Evolutionary conservation across 192 early-diverging fungal species (phyloP), one percentile per base, ranked within the genome.

Genomic region (Podila epigama): DNA sequence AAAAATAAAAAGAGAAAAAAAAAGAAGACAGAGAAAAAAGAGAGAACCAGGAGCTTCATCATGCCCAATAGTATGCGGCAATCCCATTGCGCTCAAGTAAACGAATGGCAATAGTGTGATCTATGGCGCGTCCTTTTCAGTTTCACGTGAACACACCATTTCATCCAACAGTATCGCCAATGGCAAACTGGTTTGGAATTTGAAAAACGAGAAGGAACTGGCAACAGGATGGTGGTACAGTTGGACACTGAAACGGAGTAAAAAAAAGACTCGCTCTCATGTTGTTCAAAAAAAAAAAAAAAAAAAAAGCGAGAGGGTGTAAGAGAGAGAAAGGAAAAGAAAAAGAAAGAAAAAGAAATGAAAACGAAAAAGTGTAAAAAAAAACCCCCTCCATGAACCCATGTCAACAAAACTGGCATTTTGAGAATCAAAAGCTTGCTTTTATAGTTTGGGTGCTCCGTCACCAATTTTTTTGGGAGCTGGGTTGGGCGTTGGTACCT

Each of bases 371-470:
- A 22, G 6, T 22, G 25, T 22, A 48, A 22, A 18, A 48, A 22
- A 22, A 22, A 22, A 48, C 44, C 44, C n/a, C n/a, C 44, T n/a
- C n/a, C n/a, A n/a, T n/a, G n/a, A n/a, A n/a, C n/a, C n/a, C n/a
- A n/a, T n/a, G n/a, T n/a, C n/a, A n/a, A n/a, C n/a, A n/a, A n/a
- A n/a, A n/a, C n/a, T n/a, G n/a, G n/a, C n/a, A n/a, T n/a, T n/a
- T n/a, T 5, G 28, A 60, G 58, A 20, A 41, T 31, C 16, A 41
- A 39, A 44, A 15, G 33, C 4, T 51, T 7, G 55, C 60, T 51
- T 63, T 75, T 75, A 75, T 75, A 75, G 22, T 75, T 75, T 75
- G 28, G 71, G 60, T 39, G 71, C 65, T 50, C 71, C 71, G 36
- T 68, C 51, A 60, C 71, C 71, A 55, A 27, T 69, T 50, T 53